Conservation (phyloP, 805 yeast genomes). For the Zygosaccharomyces bisporus region DNA sequence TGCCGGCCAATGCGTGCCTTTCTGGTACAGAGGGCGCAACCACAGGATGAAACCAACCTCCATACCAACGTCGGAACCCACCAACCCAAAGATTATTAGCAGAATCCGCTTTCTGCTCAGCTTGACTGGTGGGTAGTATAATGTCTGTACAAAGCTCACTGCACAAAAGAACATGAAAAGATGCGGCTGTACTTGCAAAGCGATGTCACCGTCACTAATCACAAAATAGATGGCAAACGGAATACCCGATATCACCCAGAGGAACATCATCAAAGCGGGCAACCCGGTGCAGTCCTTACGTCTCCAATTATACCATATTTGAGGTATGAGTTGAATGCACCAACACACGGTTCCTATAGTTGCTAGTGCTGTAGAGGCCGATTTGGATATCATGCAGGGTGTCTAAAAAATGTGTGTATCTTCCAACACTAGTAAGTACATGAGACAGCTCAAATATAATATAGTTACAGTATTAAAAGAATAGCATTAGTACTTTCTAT, state of each 20-base stretch:
- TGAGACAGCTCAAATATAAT: too few relatives aligned
- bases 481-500: too few relatives aligned
- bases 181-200: conserved; percentile 84
- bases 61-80: conserved; percentile 48
- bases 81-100: conserved; percentile 37
- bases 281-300: conserved; percentile 80
- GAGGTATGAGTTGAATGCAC: conserved; percentile 91
- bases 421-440: too few relatives aligned
- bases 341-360: conserved; percentile 88
- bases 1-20: conserved; percentile 68
- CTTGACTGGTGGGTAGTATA: conserved; percentile 67
- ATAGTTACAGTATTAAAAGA: too few relatives aligned
- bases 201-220: conserved; percentile 64
- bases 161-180: conserved; percentile 68
- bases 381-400: conserved; percentile 26
- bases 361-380: conserved; percentile 72
- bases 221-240: conserved; percentile 86
- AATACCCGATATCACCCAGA: conserved; percentile 76
- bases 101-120: conserved; percentile 38
- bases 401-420: too few relatives aligned
- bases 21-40: conserved; percentile 52
- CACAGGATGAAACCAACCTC: conserved; percentile 73
- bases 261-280: conserved; percentile 81
- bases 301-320: conserved; percentile 67
- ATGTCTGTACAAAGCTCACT: conserved; percentile 63